Base-by-base conservation (phyloP, 1,284 basidiomycete genomes). In the Cystobasidium sp. region DNA sequence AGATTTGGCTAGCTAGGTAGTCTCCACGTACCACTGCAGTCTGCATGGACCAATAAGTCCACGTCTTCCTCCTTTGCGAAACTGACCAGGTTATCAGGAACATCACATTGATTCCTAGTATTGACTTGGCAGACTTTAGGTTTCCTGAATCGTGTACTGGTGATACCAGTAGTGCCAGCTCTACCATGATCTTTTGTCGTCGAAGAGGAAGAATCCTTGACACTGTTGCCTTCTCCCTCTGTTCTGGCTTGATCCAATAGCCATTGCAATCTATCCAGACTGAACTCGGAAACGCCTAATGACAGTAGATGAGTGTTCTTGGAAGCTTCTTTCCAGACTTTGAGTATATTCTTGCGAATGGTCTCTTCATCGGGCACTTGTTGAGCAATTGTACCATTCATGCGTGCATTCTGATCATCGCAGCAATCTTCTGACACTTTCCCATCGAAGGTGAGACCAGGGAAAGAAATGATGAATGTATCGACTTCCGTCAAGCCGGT, bases 211-310 rank as follows among this genome's bases (percentile, higher is more conserved):
- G 12, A 14, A 14, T 18, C n/a, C 18, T 41, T 22, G 6, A 9
- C 20, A 24, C 5, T 6, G 8, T 51, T 41, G 44, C 24, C 43
- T 6, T 41, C 44, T 12, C 18, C 22, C 10, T 43, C 39, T 20
- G 20, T 18, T 49, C 41, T 53, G 31, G 41, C 46, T 59, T 73
- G 39, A 6, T 37, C 41, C 12, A 67, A 20, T 22, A 75, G 55
- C 64, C 69, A 58, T n/a, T 68, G 3, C 16, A 75, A 59, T 37
- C 75, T 55, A 44, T 47, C 64, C 37, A 67, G 49, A 10, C 63
- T 67, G 64, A 75, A 75, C 59, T 75, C 75, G 8, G 75, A 75
- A 14, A 75, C 56, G 22, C 75, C 75, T n/a, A 75, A 51, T 24
- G 65, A 61, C 20, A 55, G 53, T 1, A 73, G 59, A 41, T 66